Base-by-base conservation (phyloP, 73 alveolate genomes). In the Effrenium voratum region DNA sequence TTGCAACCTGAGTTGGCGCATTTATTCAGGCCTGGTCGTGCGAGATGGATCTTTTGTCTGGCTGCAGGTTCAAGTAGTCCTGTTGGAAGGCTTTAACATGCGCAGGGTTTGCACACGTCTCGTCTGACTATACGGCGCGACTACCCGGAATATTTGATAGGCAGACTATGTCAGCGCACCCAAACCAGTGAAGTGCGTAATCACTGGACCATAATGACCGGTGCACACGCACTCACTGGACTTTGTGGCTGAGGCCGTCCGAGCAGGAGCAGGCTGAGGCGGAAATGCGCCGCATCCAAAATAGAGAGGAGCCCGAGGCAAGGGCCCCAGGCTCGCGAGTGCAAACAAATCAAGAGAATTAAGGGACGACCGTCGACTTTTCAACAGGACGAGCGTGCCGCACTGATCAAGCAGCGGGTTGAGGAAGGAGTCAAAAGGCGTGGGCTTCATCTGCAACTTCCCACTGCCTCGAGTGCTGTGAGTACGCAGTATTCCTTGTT, bases 201-300 rank as follows among this genome's bases (percentile, higher is more conserved):
- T 19, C 19, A 10, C 19, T 19, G 10, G 19, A 13, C 10, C 66
- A 57, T 4, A 57, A 1, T 22, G 16, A 57, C 70, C 16, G 16
- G 12, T 5, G 26, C 26, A 57, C 10, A 57, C 26, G 26, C 10
- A 57, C 26, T 22, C 10, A 57, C 41, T 28, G 41, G 38, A 13
- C 0, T 19, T 36, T 73, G 55, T 73, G 8, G 10, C 34, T 16
- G 57, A 86, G 94, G 94, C 94, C 94, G 6, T 86, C 94, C 6
- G 94, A 86, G 83, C 94, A 86, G 83, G 94, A 86, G 83, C 79
- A 43, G 52, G 94, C 94, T n/a, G 94, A 86, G 68, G 94, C 94
- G 3, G 94, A 86, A 83, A 86, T 86, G 94, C 94, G 94, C 2
- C 94, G 94, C 30, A 40, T 86, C 46, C 94, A 83, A 34, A 59